A percentile compares a stretch with the other conserved stretches of the same genome.
phyloP scores from a whole-genome alignment of 2,329 filamentous ascomycete species.

The Fusarium graminum region DNA sequence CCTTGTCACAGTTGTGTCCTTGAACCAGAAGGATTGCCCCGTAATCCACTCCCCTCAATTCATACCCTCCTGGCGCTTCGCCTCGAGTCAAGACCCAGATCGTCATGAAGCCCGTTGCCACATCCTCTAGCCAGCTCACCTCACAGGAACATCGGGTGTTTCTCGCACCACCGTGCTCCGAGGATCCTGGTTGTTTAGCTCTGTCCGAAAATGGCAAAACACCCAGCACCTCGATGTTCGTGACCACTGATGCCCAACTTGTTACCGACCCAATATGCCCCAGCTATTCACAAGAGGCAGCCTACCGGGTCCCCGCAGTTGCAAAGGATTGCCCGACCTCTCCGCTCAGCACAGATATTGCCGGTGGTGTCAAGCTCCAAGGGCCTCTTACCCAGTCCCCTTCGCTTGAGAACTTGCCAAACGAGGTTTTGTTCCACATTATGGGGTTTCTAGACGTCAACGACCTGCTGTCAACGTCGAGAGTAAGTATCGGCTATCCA shows the following conservation, averaged over 20 bases:
- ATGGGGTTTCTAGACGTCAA: conserved; percentile 68
- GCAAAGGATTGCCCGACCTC: conserved; percentile 4
- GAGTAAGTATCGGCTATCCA: conserved; percentile 59
- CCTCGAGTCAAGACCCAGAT: conserved; percentile 32
- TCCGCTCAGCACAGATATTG: background rate
- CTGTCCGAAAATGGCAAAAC: conserved; percentile 28
- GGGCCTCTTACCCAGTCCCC: conserved; percentile 14
- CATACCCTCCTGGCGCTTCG: conserved; percentile 32
- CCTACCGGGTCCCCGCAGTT: conserved; percentile 17
- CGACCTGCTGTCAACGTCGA: conserved; percentile 67
- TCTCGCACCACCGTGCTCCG: conserved; percentile 39
- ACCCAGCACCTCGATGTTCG: conserved; percentile 40
- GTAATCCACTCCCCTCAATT: conserved; percentile 32
- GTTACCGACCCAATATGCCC: conserved; percentile 21
- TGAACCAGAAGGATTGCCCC: conserved; percentile 13
- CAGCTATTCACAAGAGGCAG: conserved; percentile 27
- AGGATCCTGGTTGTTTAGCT: conserved; percentile 33
- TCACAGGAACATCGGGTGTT: conserved; percentile 53
- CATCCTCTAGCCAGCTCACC: conserved; percentile 52
- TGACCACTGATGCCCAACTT: conserved; percentile 52
- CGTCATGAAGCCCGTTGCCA: conserved; percentile 47
- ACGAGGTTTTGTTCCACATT: conserved; percentile 69
- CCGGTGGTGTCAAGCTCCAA: background rate
- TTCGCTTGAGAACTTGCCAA: conserved; percentile 62
- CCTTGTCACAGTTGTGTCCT: conserved; percentile 16